Percentiles rank a stretch among this genome's conserved stretches.
Conservation (phyloP, 208 protist species). For the Wallacemonas sp. region DNA sequence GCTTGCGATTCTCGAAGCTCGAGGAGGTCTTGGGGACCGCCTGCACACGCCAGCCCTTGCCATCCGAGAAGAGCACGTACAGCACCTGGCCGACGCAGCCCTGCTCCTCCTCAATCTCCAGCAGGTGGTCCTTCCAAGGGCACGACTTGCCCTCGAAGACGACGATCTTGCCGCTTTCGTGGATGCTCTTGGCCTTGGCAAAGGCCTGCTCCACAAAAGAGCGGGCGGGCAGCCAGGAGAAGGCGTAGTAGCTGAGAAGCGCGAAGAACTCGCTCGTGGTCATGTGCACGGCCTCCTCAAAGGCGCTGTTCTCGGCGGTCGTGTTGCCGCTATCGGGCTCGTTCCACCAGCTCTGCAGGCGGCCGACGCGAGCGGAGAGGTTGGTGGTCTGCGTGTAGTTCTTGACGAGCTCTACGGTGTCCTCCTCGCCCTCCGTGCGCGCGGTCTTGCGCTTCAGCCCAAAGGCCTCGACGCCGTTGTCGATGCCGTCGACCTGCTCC, state of each 20-base stretch:
- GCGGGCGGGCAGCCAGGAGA: conserved; percentile 92
- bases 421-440: conserved; percentile 4
- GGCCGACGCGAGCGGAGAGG: conserved; percentile 80
- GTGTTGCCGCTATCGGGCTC: conserved; percentile 52
- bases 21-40: conserved; percentile 70
- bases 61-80: conserved; percentile 92
- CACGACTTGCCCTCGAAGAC: conserved; percentile 73
- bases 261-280: conserved; percentile 87
- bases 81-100: conserved; percentile 55
- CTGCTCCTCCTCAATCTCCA: conserved; percentile 83
- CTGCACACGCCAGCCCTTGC: conserved; percentile 91
- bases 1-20: conserved; percentile 82
- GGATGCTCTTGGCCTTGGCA: conserved; percentile 47
- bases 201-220: conserved; percentile 84
- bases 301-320: conserved; percentile 58
- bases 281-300: conserved; percentile 90
- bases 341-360: conserved; percentile 92
- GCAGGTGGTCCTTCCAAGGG: conserved; percentile 95
- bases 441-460: conserved; percentile 26
- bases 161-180: conserved; percentile 82
- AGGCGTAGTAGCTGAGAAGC: conserved; percentile 75
- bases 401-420: conserved; percentile 33
- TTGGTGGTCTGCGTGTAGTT: conserved; percentile 81
- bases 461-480: conserved; percentile 94
- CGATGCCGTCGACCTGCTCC: conserved; percentile 93